Base-by-base conservation (phyloP, 2,329 filamentous ascomycete species). In the Bimuria novae-zelandiae region DNA sequence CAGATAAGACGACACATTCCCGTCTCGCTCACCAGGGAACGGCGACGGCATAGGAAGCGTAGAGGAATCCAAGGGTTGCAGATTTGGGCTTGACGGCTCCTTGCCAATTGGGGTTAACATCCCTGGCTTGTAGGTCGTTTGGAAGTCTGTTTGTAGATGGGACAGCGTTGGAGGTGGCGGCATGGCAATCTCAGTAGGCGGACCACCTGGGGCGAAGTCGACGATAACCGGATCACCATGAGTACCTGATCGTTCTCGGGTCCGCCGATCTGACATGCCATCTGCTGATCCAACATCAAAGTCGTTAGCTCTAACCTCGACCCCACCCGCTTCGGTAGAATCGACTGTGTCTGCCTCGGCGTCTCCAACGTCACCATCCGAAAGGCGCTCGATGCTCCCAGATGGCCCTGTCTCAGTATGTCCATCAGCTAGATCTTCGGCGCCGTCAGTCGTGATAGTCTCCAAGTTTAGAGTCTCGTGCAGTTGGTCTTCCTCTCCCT, bases 21-120 rank as follows among this genome's bases (percentile, higher is more conserved):
- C 43, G 22, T 68, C 65, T 7, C 52, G 63, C 17, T 67, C 69
- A 0, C 64, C 69, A 4, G 72, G 72, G 40, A 75, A 75, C 0
- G 72, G 72, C 2, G 72, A 75, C 19, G 71, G 71, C 14, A 74
- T 54, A n/a, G 72, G 71, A 2, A 75, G 61, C 1, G 69, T 71
- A 17, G 69, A 62, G 6, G 71, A 73, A 27, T 71, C 69, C 10
- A 71, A 54, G 0, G 72, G 71, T 21, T 64, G 61, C 7, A 74
- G 51, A 4, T 62, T 67, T 37, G 71, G 71, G 52, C 70, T 74
- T 27, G 57, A 59, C n/a, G 71, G 71, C 51, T 70, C 68, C 51
- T 52, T 60, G 27, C 66, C 69, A 32, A 71, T 62, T 2, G 71
- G 71, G 12, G 69, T 72, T 36, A 68, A 49, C 29, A 68, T 17